Evolutionary conservation across 305 asterid species (phyloP), one percentile per base, ranked within the genome.

Genomic region (Rubia peregrina): DNA sequence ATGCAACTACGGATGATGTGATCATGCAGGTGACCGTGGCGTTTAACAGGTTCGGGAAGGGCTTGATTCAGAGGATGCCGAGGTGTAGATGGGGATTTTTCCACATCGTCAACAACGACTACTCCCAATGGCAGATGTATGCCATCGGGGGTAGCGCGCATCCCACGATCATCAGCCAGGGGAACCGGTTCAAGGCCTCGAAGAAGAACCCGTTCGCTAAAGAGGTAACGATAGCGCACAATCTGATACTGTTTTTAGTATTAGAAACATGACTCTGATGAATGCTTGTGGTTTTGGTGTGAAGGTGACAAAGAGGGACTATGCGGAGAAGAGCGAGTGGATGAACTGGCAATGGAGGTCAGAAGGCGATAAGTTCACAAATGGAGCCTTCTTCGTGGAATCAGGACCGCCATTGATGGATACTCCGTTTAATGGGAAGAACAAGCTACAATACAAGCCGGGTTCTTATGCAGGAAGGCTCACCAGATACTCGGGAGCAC

Each of bases 281-380:
- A 30, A 30, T 30, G 33, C 33, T 30, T 30, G 33, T 1, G 33
- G 1, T 30, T 30, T 1, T 30, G 33, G 33, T 3, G 33, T 30
- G 33, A 30, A 30, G 33, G 33, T 30, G 33, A 91, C 96, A 3
- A 87, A 88, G 88, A 87, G 96, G 76, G 90, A 86, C 55, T 79
- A 84, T 10, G 83, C 86, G 2, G 10, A 60, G 0, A 65, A 80
- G 78, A 75, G 72, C 40, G 88, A 83, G 75, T 89, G 95, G 96
- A 77, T 12, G 77, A 75, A 80, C 0, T 92, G 98, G 96, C 96
- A 89, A 76, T 89, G 98, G 96, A 82, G 87, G 71, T 92, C 95
- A 4, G 94, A 92, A 79, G 96, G 92, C 0, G 98, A 92, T 57
- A 36, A 33, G 76, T 88, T 92, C 79, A 19, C 69, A 63, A 88